Base-by-base conservation (phyloP, 2,329 filamentous ascomycete species). In the Colletotrichum zoysiae region DNA sequence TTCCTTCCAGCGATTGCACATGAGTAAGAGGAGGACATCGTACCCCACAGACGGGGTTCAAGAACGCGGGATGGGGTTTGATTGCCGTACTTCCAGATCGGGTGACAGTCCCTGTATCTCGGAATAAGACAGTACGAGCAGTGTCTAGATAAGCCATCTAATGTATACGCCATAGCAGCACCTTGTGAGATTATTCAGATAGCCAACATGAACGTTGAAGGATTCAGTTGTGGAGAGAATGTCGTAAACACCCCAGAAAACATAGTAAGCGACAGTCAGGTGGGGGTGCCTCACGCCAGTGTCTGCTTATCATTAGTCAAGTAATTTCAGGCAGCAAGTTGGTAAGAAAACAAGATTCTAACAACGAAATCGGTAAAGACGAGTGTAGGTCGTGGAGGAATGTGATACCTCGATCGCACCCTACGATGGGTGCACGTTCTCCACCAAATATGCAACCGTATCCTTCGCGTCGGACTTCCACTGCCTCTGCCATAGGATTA, bases 381-480 rank as follows among this genome's bases (percentile, higher is more conserved):
- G 7, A 6, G 12, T 26, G 23, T 8, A 50, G 35, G 20, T n/a
- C 12, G 30, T 30, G 20, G 2, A 33, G 20, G 26, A 50, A 11
- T 26, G 44, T 23, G 20, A 26, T 26, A 26, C 20, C 33, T 30
- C 30, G n/a, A 40, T n/a, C 30, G 46, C 11, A 20, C 12, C 5
- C 42, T n/a, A 18, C 8, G 35, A 30, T n/a, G 2, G 20, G 46
- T 40, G n/a, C n/a, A n/a, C n/a, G 11, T 2, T n/a, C 6, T 23
- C 14, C 18, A 26, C 23, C 59, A 20, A 26, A 62, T 35, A 9
- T 48, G 46, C 59, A 30, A 30, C 38, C 46, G 11, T 16, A 62
- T 30, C 23, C 46, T 26, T 18, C 23, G n/a, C 48, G 46, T 42
- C 60, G 60, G 60, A 42, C 46, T 62, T 53, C 60, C 60, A n/a